A percentile compares a stretch with the other conserved stretches of the same genome.
Evolutionary conservation across 2,329 filamentous ascomycete genomes (phyloP).

Genomic region (Geoglossum cookeanum): DNA sequence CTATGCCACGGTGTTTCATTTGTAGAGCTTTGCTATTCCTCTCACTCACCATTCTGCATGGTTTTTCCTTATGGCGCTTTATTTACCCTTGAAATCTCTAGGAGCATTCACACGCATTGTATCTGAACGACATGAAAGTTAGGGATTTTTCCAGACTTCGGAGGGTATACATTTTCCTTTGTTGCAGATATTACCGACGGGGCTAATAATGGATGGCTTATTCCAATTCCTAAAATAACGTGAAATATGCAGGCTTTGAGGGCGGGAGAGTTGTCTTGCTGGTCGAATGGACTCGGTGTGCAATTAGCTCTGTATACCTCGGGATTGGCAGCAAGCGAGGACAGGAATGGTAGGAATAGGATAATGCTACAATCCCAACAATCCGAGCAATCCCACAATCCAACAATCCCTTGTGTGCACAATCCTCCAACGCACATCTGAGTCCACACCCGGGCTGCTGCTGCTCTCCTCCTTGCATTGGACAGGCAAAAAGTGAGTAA

Average conservation of each 20-base stretch:
- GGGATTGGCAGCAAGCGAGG: background rate
- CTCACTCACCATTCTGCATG: background rate
- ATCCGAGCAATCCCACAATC: too few relatives aligned
- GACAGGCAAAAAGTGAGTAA: too few relatives aligned
- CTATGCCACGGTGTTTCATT: background rate
- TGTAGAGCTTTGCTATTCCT: background rate
- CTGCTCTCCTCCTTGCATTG: background rate
- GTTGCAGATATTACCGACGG: background rate
- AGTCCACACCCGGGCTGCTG: too few relatives aligned
- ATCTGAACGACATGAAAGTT: background rate
- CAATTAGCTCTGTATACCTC: background rate
- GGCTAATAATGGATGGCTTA: background rate
- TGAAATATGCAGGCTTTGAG: background rate
- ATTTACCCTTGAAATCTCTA: background rate
- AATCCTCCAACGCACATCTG: too few relatives aligned
- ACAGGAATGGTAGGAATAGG: background rate
- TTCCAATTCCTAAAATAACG: background rate
- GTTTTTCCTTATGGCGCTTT: background rate
- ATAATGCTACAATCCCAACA: background rate
- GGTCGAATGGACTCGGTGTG: background rate
- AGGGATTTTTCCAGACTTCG: background rate
- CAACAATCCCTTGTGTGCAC: too few relatives aligned
- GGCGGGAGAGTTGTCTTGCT: background rate
- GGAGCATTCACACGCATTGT: conserved; percentile 1
- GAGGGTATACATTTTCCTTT: background rate